phyloP scores from a whole-genome alignment of 2,329 filamentous ascomycete species.

The Plenodomus lindquistii region DNA sequence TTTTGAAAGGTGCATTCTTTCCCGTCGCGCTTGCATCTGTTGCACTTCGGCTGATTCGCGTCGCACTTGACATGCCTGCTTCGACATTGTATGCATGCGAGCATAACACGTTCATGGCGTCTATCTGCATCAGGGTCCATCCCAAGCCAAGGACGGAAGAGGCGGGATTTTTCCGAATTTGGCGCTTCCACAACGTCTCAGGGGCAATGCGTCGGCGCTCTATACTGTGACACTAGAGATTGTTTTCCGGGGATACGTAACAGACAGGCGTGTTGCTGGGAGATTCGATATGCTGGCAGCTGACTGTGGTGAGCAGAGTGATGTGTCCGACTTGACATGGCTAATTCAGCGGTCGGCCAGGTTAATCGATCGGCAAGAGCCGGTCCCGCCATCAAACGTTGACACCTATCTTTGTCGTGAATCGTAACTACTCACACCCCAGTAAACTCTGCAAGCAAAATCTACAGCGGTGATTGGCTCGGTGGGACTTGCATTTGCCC shows the following conservation, averaged over 20 bases:
- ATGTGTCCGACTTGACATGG: neutral
- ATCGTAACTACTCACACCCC: no score
- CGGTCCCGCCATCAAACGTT: no score
- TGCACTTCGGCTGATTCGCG: slow-evolving; percentile 35
- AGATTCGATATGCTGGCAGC: neutral
- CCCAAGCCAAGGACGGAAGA: neutral
- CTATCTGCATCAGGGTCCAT: slow-evolving; percentile 27
- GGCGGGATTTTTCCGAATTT: neutral
- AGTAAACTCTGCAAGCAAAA: no score
- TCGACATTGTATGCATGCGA: slow-evolving; percentile 42
- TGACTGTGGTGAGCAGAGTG: neutral
- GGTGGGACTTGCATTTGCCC: no score
- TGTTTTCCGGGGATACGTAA: neutral
- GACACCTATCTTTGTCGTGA: no score
- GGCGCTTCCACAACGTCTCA: neutral
- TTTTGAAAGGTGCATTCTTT: slow-evolving; percentile 41
- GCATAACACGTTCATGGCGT: slow-evolving; percentile 32
- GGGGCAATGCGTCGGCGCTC: no score
- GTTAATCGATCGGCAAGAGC: neutral
- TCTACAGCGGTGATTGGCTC: no score
- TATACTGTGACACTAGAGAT: neutral
- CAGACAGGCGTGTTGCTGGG: neutral
- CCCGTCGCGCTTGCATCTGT: slow-evolving; percentile 36
- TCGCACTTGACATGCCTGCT: slow-evolving; percentile 42
- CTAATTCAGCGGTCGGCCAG: neutral